phyloP scores from a whole-genome alignment of 768 basidiomycete species.

The Fomitopsis pulvina region DNA sequence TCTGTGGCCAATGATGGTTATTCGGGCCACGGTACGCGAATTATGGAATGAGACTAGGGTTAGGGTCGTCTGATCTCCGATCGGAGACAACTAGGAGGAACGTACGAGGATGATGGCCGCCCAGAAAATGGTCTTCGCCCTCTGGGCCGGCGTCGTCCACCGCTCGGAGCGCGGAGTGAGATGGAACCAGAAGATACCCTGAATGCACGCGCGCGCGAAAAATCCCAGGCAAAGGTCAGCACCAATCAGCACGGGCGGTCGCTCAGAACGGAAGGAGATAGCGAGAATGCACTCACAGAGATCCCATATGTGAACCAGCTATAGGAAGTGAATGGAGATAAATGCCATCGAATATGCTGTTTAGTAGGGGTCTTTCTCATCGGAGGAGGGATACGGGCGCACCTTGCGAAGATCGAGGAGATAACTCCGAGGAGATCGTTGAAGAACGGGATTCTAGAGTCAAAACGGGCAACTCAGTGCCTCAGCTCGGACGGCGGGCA shows the following conservation, averaged over 20 bases:
- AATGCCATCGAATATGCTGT: not conserved
- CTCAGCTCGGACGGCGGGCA: no score
- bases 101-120: conserved; percentile 16
- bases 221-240: not conserved
- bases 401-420: conserved; percentile 22
- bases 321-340: not conserved
- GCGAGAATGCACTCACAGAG: conserved; percentile 12
- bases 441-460: conserved; percentile 25
- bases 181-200: conserved; percentile 25
- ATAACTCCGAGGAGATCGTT: conserved; percentile 26
- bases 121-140: conserved; percentile 20
- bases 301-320: conserved; percentile 27
- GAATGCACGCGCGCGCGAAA: not conserved
- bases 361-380: not conserved
- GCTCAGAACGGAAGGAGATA: not conserved
- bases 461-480: no score
- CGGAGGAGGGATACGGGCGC: not conserved
- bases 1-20: conserved; percentile 7
- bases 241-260: not conserved
- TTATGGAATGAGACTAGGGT: conserved; percentile 4
- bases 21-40: not conserved
- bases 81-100: not conserved
- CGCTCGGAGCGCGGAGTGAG: conserved; percentile 16
- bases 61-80: conserved; percentile 1
- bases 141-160: conserved; percentile 20